Evolutionary conservation across 1,284 basidiomycete genomes (phyloP), one percentile per base, ranked within the genome.

Genomic region (Malassezia vespertilionis): DNA sequence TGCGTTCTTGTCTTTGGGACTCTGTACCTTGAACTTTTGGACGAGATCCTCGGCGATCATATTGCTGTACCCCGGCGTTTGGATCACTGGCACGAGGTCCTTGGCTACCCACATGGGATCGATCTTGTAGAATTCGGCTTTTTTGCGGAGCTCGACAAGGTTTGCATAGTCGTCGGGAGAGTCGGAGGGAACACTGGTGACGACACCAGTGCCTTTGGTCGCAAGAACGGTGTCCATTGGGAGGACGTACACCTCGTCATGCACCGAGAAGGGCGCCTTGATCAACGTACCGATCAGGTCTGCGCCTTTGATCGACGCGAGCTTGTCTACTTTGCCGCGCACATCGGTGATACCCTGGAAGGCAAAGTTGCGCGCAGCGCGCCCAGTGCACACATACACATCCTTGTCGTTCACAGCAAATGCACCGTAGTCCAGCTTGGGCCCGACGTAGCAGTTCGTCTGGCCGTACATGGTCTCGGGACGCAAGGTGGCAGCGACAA

Each of bases 381-480:
- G 84, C 57, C 82, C 75, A 10, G 90, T 91, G 74, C 87, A 83
- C 15, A 99, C 76, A 74, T 82, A 97, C 22, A 90, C 84, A 23
- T 71, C 65, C 33, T 51, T 63, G 72, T 89, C 83, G 65, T 85
- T 86, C 50, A 71, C 63, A 43, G 60, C 57, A 72, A 84, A 97
- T 21, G 96, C 75, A 40, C 89, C 90, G 70, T 99, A 97, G 60
- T 87, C 87, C 75, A 97, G 82, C 38, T 76, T 74, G 0, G 87
- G 82, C 30, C 90, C 87, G 43, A 99, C 89, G 72, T 87, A 99
- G 73, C 89, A 93, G 72, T 97, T 96, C 9, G 91, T 97, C 75
- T 97, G 91, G 31, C 91, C 93, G 63, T 63, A 88, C 91, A 96
- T 93, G 0, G 93, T 99, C 75, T 99, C 93, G 0, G 93, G 89